Percentiles rank a stretch among this genome's conserved stretches.
Conservation (phyloP, 306 rosid species). For the Quillaja saponaria region DNA sequence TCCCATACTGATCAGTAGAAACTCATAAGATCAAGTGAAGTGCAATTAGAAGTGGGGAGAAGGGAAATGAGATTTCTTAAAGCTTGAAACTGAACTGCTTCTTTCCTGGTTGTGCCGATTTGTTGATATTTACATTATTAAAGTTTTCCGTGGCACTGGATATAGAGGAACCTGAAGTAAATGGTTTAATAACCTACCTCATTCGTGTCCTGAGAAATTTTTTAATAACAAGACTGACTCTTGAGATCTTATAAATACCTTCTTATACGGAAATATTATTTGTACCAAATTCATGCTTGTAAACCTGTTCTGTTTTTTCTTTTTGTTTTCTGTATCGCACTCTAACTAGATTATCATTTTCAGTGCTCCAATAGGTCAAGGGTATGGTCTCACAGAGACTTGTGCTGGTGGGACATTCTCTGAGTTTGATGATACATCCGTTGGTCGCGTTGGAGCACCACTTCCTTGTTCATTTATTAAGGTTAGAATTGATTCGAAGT, state of each 20-base stretch:
- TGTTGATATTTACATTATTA: slow-evolving; percentile 18
- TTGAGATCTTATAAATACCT: no score
- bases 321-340: slow-evolving; percentile 12
- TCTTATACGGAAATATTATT: no score
- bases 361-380: slow-evolving; percentile 96
- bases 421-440: slow-evolving; percentile 84
- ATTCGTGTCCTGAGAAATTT: no score
- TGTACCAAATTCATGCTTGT: slow-evolving; percentile 4
- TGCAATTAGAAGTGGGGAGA: background rate
- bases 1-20: background rate
- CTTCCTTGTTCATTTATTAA: slow-evolving; percentile 89
- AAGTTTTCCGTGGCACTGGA: slow-evolving; percentile 11
- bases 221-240: no score
- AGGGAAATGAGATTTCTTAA: slow-evolving; percentile 6
- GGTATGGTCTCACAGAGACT: slow-evolving; percentile 97
- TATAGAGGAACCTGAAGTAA: background rate
- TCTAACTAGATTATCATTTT: slow-evolving; percentile 34
- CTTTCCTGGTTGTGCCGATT: background rate
- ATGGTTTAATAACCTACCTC: no score
- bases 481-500: slow-evolving; percentile 42
- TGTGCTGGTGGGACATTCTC: slow-evolving; percentile 93
- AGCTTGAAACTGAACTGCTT: slow-evolving; percentile 3
- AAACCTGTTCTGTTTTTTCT: background rate
- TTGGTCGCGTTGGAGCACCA: slow-evolving; percentile 97
- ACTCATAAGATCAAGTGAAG: background rate